Evolutionary conservation across 2,329 filamentous ascomycete species (phyloP).

Genomic region (Calonectria hawksworthii): DNA sequence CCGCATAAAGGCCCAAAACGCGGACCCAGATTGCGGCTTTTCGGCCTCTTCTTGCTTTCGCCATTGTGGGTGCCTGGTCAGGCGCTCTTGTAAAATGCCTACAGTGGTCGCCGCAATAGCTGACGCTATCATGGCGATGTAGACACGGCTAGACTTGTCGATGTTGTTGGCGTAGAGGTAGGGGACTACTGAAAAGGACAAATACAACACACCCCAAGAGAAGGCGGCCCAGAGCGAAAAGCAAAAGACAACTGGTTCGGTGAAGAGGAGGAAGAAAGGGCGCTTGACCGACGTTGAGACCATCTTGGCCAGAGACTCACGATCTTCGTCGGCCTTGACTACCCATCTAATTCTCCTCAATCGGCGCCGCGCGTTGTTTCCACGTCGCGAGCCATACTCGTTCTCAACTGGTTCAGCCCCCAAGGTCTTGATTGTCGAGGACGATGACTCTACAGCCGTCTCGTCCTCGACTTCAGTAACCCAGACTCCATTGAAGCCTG

Average conservation of each 20-base stretch:
- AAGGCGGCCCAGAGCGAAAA: conserved; percentile 94
- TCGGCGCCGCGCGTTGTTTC: conserved; percentile 12
- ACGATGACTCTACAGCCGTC: conserved; percentile 34
- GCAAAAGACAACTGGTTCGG: conserved; percentile 84
- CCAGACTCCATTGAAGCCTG: conserved; percentile 69
- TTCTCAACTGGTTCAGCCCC: conserved; percentile 18
- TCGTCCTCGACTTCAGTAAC: conserved; percentile 38
- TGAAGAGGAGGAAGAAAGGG: conserved; percentile 83
- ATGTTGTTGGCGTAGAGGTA: conserved; percentile 80
- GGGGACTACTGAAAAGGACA: conserved; percentile 86
- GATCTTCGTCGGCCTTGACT: conserved; percentile 83
- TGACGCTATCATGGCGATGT: conserved; percentile 79
- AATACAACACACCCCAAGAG: conserved; percentile 89
- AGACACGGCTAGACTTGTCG: conserved; percentile 77
- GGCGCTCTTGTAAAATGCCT: conserved; percentile 79
- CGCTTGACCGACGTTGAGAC: conserved; percentile 81
- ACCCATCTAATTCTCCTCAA: conserved; percentile 79
- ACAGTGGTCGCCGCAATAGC: conserved; percentile 75
- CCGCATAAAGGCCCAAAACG: conserved; percentile 62
- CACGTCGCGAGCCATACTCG: conserved; percentile 15
- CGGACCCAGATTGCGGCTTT: conserved; percentile 43
- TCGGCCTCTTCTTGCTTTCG: conserved; percentile 36
- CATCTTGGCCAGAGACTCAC: conserved; percentile 76
- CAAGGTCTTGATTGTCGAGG: conserved; percentile 38
- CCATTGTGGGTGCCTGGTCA: conserved; percentile 65